Evolutionary conservation across 129 eudicot genomes (phyloP), one percentile per base, ranked within the genome.

Genomic region (Scalesia atractyloides): DNA sequence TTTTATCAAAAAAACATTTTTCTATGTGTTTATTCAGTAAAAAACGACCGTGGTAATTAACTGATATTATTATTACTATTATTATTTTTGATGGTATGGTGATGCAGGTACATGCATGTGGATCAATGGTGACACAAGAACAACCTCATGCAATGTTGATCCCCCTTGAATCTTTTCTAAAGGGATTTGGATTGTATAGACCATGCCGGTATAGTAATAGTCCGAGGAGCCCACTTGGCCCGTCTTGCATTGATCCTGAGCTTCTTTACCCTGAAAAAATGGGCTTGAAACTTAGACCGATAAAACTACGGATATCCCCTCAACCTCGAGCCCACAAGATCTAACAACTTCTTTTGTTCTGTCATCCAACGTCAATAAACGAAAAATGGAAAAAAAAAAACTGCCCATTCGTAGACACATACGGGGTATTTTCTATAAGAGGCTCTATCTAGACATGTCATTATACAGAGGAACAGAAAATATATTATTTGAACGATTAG

Each of bases 51-150:
- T 50, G n/a, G 20, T 50, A 50, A 50, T 2, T 50, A 15, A n/a
- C n/a, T 0, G 7, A n/a, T 50, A 50, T 50, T 15, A n/a, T 50
- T n/a, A n/a, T n/a, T n/a, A n/a, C n/a, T n/a, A n/a, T 4, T 30
- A 3, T 4, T n/a, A 15, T 43, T 12, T 54, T n/a, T 54, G 14
- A 54, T 17, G 26, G 10, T 17, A 18, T 54, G 30, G 11, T 39
- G 54, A 37, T 39, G 26, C 57, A 95, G 99, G 99, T 95, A 54
- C 99, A 86, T 26, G 80, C 85, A 19, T 95, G 99, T 67, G 99
- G 99, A 82, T 95, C 99, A 66, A 77, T 95, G 88, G 97, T 95
- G 64, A 95, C 96, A 9, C 96, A 84, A 66, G 99, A 95, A 84
- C 97, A 95, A 76, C 99, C 99, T 16, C 91, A 90, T 67, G 89